Evolutionary conservation across 106 monocot genomes (phyloP).

Genomic region (Allium cepa): DNA sequence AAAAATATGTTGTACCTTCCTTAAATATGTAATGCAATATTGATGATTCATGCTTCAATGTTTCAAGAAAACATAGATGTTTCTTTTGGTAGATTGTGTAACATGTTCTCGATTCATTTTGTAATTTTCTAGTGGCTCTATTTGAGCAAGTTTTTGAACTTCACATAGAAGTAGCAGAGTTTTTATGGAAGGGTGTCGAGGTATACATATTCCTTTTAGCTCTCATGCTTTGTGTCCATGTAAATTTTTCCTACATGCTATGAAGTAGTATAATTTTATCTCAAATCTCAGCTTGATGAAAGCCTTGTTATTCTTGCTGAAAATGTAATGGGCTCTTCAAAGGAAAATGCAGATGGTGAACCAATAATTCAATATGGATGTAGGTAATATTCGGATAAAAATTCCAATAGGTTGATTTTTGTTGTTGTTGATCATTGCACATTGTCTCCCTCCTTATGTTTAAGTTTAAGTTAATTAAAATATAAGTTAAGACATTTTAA

Average conservation of each 20-base stretch:
- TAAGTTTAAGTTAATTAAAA: too few relatives aligned
- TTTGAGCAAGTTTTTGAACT: slow-evolving; percentile 69
- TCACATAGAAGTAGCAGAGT: slow-evolving; percentile 88
- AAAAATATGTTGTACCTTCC: too few relatives aligned
- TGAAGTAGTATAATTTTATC: slow-evolving; percentile 2
- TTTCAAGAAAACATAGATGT: too few relatives aligned
- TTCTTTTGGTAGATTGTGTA: too few relatives aligned
- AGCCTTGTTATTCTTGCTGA: slow-evolving; percentile 75
- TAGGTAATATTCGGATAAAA: slow-evolving; percentile 24
- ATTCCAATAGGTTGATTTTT: slow-evolving; percentile 2
- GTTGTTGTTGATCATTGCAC: not conserved
- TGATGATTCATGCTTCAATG: too few relatives aligned
- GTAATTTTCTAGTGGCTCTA: slow-evolving; percentile 79
- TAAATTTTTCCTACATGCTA: not conserved
- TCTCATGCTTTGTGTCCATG: not conserved
- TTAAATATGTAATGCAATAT: too few relatives aligned
- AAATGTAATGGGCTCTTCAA: slow-evolving; percentile 69
- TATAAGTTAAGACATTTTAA: too few relatives aligned
- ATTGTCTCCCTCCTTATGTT: too few relatives aligned
- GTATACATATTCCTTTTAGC: not conserved
- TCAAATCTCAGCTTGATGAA: slow-evolving; percentile 64
- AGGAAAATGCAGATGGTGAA: slow-evolving; percentile 33
- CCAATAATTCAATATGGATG: slow-evolving; percentile 66
- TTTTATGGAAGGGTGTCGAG: slow-evolving; percentile 82
- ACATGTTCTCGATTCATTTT: not conserved